phyloP scores from a whole-genome alignment of 331 rosid species.

The Malus hybrid region DNA sequence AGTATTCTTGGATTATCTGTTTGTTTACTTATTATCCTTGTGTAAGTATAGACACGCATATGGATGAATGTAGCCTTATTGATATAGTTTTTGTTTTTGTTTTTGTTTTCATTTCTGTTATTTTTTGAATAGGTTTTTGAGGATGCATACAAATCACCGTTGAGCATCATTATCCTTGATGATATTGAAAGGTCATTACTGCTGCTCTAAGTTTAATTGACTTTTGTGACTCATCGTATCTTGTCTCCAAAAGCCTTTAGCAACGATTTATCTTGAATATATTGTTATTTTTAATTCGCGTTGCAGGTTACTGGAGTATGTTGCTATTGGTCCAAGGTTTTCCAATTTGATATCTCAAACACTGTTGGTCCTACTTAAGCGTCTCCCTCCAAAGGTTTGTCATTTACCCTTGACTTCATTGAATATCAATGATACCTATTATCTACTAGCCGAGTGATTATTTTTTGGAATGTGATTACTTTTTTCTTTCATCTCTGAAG shows the following conservation, averaged over 20 bases:
- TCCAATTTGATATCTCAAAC: constrained; percentile 85
- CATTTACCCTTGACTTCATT: constrained; percentile 2
- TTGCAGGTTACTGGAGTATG: constrained; percentile 80
- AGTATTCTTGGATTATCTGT: not conserved
- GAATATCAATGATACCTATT: not conserved
- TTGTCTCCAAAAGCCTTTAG: not conserved
- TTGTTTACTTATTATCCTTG: not conserved
- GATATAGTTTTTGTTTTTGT: not conserved
- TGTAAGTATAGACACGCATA: too few species aligned
- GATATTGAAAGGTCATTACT: constrained; percentile 69
- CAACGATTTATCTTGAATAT: not conserved
- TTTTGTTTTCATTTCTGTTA: not conserved
- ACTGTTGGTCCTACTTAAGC: constrained; percentile 73
- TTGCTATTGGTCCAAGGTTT: constrained; percentile 89
- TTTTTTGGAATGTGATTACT: not conserved
- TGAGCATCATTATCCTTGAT: constrained; percentile 90
- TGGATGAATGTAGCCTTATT: not conserved
- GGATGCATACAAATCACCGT: constrained; percentile 95
- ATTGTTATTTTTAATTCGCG: not conserved
- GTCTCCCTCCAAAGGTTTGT: constrained; percentile 86
- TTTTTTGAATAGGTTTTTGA: constrained; percentile 67
- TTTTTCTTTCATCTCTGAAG: constrained; percentile 1
- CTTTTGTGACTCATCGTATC: not conserved
- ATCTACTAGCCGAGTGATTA: not conserved
- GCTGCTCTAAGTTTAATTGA: not conserved